A percentile compares a stretch with the other conserved stretches of the same genome.
phyloP scores from a whole-genome alignment of 345 rosid genomes.

The Fremontodendron californicum region DNA sequence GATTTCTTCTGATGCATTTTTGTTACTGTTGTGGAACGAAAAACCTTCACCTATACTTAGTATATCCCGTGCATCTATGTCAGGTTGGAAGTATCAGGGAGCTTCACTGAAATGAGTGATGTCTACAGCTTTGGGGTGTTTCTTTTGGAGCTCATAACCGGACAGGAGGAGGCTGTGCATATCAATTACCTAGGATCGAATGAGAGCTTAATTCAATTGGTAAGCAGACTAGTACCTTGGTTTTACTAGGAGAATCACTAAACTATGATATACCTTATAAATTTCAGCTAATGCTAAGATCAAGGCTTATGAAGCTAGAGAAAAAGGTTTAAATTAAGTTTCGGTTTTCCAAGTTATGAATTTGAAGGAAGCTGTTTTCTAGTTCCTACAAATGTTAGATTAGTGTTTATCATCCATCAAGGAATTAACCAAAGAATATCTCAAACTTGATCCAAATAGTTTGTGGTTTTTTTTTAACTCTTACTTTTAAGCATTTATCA shows the following conservation, averaged over 20 bases:
- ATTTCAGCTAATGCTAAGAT: slow-evolving; percentile 4
- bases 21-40: neutral
- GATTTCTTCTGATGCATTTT: slow-evolving; percentile 14
- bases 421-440: neutral
- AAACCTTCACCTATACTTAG: neutral
- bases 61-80: neutral
- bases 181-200: slow-evolving; percentile 30
- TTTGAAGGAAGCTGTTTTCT: neutral
- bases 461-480: neutral
- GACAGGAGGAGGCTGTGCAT: slow-evolving; percentile 33
- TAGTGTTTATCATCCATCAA: neutral
- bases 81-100: slow-evolving; percentile 40
- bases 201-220: slow-evolving; percentile 50
- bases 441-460: neutral
- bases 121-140: slow-evolving; percentile 71
- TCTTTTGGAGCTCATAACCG: slow-evolving; percentile 60
- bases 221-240: slow-evolving; percentile 10
- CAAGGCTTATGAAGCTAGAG: neutral
- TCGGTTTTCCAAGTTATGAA: neutral
- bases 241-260: neutral
- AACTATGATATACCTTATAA: neutral
- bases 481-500: neutral
- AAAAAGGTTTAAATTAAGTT: neutral
- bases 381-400: neutral
- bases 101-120: slow-evolving; percentile 44